Evolutionary conservation across 1,139 yeast genomes (phyloP).

Genomic region (Magnusiomyces suaveolens): DNA sequence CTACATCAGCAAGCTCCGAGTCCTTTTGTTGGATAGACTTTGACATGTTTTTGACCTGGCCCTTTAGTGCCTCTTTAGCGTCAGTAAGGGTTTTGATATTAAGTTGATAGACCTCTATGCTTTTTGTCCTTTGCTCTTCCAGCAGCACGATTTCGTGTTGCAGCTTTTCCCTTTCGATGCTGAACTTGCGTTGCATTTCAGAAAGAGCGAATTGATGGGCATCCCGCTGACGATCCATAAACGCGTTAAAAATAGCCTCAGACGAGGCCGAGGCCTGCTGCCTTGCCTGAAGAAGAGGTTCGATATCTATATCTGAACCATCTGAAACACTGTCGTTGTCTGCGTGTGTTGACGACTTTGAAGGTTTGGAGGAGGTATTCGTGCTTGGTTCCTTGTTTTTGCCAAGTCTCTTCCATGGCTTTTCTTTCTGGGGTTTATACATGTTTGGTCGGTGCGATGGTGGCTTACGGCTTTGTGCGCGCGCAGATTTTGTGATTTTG

Average conservation of each 20-base stretch:
- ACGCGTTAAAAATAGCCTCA: neutral
- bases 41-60: neutral
- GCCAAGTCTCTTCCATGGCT: neutral
- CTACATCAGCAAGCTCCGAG: neutral
- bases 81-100: neutral
- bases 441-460: too few species aligned
- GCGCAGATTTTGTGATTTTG: too few species aligned
- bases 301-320: neutral
- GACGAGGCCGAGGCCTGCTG: neutral
- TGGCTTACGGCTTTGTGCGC: too few species aligned
- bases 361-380: too few species aligned
- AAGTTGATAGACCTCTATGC: neutral
- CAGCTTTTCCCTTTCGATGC: neutral
- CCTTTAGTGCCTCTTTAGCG: conserved; percentile 1
- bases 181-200: neutral
- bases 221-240: neutral
- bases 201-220: neutral
- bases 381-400: neutral
- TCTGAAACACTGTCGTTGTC: neutral
- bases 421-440: conserved; percentile 1
- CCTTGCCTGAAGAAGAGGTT: neutral
- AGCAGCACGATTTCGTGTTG: neutral
- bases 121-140: neutral
- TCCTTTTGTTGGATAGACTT: neutral
- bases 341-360: too few species aligned